These are phyloP conservation scores for Taiwanofungus camphoratus DNA, from an alignment of 1,284 basidiomycete species.

Conservation along the genomic window DNA sequence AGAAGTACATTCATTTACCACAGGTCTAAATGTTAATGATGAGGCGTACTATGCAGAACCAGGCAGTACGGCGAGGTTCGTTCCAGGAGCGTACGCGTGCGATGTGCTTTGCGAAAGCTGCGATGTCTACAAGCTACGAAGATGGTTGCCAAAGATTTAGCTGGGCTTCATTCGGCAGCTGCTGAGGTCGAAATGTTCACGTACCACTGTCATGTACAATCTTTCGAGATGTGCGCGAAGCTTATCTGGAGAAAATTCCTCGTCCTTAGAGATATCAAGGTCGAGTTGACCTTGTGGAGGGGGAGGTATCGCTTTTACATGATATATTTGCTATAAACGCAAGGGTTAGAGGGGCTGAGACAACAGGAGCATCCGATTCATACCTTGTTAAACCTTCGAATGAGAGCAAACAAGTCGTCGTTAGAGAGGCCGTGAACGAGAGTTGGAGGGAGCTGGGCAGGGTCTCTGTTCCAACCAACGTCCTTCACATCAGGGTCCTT, in stretches of 20 bases:
- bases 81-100: slow-evolving; percentile 45
- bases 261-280: slow-evolving; percentile 36
- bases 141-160: background rate
- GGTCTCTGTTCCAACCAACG: slow-evolving; percentile 23
- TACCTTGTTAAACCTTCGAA: slow-evolving; percentile 39
- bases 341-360: background rate
- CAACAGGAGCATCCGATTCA: background rate
- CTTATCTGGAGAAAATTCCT: slow-evolving; percentile 44
- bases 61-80: slow-evolving; percentile 37
- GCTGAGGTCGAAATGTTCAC: slow-evolving; percentile 5
- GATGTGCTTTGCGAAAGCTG: slow-evolving; percentile 41
- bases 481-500: slow-evolving; percentile 26
- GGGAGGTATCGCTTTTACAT: slow-evolving; percentile 28
- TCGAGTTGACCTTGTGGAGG: slow-evolving; percentile 32
- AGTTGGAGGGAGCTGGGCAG: slow-evolving; percentile 13
- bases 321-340: slow-evolving; percentile 30
- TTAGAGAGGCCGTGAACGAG: slow-evolving; percentile 30
- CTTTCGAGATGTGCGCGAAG: slow-evolving; percentile 45
- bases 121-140: slow-evolving; percentile 34
- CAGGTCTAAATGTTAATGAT: background rate
- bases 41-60: slow-evolving; percentile 31
- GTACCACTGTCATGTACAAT: slow-evolving; percentile 38
- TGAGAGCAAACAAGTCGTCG: slow-evolving; percentile 36
- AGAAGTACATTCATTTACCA: background rate
- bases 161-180: background rate